phyloP scores from a whole-genome alignment of 257 asterid genomes.

The Solanum medicagineum region DNA sequence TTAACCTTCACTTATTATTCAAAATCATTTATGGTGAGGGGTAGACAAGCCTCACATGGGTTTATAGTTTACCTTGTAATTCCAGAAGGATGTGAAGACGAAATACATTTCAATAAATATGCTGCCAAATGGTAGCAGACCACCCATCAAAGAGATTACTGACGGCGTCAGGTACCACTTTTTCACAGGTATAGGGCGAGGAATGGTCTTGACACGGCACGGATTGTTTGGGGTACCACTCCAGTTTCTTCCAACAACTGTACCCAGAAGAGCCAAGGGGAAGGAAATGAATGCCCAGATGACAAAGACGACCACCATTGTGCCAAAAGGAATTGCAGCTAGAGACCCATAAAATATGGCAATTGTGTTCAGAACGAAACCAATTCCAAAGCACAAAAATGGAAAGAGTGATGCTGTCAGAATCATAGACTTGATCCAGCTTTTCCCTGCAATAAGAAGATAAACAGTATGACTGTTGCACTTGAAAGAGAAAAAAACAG shows the following conservation, averaged over 20 bases:
- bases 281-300: conserved; percentile 60
- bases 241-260: conserved; percentile 59
- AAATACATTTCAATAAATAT: conserved; percentile 66
- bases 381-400: conserved; percentile 56
- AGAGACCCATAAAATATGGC: conserved; percentile 60
- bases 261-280: conserved; percentile 52
- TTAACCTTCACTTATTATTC: neutral
- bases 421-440: conserved; percentile 53
- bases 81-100: conserved; percentile 68
- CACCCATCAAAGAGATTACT: conserved; percentile 58
- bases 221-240: conserved; percentile 65
- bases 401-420: conserved; percentile 58
- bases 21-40: neutral
- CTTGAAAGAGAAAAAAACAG: neutral
- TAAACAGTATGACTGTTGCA: neutral
- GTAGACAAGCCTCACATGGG: neutral
- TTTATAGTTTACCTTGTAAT: conserved; percentile 41
- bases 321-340: conserved; percentile 66
- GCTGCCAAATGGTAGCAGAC: conserved; percentile 59
- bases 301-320: conserved; percentile 48
- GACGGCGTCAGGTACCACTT: conserved; percentile 59
- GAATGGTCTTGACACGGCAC: conserved; percentile 61
- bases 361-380: conserved; percentile 45
- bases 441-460: conserved; percentile 30
- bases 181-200: conserved; percentile 87